These are phyloP conservation scores for Fagopyrum tataricum DNA, from an alignment of 148 eudicot species.

Conservation along the genomic window DNA sequence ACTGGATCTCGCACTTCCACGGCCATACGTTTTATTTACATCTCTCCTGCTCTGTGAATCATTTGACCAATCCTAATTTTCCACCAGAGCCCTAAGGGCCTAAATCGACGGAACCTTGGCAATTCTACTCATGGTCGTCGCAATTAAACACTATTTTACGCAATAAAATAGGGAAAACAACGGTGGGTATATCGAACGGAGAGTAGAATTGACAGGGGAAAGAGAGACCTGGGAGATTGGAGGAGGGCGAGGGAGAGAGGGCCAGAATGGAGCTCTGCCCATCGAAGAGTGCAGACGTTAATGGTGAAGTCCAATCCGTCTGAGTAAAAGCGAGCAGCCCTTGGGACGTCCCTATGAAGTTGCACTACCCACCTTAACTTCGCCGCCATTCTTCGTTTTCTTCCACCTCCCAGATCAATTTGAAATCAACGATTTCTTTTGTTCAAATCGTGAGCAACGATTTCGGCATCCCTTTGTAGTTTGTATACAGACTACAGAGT, in stretches of 20 bases:
- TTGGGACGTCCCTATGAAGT: slow-evolving; percentile 84
- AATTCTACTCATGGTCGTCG: too few species aligned
- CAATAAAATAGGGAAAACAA: background rate
- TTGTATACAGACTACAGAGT: too few species aligned
- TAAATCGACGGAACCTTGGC: background rate
- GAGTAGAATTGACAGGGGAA: background rate
- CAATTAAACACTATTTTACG: too few species aligned
- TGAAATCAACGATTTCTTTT: background rate
- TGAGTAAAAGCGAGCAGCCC: slow-evolving; percentile 66
- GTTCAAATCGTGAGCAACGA: background rate
- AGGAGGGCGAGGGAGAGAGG: slow-evolving; percentile 79
- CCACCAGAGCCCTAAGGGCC: background rate
- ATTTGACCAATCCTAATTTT: background rate
- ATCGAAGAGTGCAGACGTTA: slow-evolving; percentile 71
- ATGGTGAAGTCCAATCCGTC: slow-evolving; percentile 66
- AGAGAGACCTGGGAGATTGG: slow-evolving; percentile 46
- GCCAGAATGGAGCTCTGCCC: slow-evolving; percentile 89
- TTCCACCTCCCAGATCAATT: background rate
- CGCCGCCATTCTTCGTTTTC: slow-evolving; percentile 25
- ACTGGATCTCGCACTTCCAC: background rate
- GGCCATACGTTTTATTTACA: background rate
- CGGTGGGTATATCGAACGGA: background rate
- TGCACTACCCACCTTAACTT: slow-evolving; percentile 65
- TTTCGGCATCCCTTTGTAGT: background rate
- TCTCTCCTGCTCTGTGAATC: background rate